Evolutionary conservation across 768 basidiomycete species (phyloP).

Genomic region (Auriscalpium orientale): DNA sequence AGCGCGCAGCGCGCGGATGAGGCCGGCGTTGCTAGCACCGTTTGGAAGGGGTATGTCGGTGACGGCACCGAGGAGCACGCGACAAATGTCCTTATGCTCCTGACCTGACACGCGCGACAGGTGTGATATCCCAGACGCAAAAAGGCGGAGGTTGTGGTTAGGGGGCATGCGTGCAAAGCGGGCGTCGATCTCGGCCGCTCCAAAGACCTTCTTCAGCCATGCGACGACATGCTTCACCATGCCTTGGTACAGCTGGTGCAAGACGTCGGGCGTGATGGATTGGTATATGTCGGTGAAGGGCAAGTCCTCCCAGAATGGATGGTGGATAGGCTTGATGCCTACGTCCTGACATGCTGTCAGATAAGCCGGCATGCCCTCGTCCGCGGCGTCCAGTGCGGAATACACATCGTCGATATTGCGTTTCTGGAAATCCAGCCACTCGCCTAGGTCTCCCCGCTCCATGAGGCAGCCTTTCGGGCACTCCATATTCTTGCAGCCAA

Average conservation of each 20-base stretch:
- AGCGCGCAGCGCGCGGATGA: neutral
- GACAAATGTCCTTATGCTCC: slow-evolving; percentile 30
- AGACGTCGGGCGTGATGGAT: slow-evolving; percentile 24
- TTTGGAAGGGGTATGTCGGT: neutral
- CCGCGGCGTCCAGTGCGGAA: neutral
- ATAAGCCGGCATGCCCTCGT: neutral
- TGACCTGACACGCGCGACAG: slow-evolving; percentile 34
- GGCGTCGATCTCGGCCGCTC: slow-evolving; percentile 26
- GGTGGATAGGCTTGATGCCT: neutral
- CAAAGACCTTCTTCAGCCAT: neutral
- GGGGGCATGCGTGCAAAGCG: slow-evolving; percentile 22
- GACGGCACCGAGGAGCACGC: neutral
- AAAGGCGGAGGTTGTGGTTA: slow-evolving; percentile 25
- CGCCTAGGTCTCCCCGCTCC: neutral
- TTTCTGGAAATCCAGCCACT: neutral
- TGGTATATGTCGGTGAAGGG: slow-evolving; percentile 21
- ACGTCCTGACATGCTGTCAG: neutral
- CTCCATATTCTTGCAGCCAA: slow-evolving; percentile 8
- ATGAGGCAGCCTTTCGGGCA: slow-evolving; percentile 6
- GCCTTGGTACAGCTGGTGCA: slow-evolving; percentile 26
- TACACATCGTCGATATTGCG: neutral
- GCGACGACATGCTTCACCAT: neutral
- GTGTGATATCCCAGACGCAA: slow-evolving; percentile 25
- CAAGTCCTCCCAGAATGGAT: slow-evolving; percentile 19
- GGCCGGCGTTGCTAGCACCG: neutral